Conservation (phyloP, 2,329 filamentous ascomycete species). For the Alternaria sp. region DNA sequence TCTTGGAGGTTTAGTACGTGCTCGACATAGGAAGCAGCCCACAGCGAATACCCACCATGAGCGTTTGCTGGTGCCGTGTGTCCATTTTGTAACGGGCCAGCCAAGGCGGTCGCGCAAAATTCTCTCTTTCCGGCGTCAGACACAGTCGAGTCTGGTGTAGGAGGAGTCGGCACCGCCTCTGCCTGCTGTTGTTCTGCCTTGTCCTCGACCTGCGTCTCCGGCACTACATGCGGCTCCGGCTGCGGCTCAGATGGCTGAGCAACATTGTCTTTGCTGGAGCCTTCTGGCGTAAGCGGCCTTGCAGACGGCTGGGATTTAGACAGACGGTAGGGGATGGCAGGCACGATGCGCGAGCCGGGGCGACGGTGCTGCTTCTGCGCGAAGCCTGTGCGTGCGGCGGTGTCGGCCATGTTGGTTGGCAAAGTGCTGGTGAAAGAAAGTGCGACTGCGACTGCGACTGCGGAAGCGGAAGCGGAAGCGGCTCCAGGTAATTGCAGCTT, state of each 20-base stretch:
- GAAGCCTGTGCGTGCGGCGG: slow-evolving; percentile 33
- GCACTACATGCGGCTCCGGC: slow-evolving; percentile 23
- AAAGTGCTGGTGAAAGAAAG: background rate
- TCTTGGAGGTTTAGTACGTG: slow-evolving; percentile 9
- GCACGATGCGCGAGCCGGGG: slow-evolving; percentile 47
- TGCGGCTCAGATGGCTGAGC: slow-evolving; percentile 23
- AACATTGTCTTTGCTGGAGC: slow-evolving; percentile 32
- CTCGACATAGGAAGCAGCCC: background rate
- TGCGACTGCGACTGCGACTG: background rate
- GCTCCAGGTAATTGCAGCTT: slow-evolving; percentile 54
- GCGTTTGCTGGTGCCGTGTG: slow-evolving; percentile 26
- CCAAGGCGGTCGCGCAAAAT: slow-evolving; percentile 18
- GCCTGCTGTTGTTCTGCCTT: slow-evolving; percentile 23
- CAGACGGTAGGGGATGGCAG: slow-evolving; percentile 50
- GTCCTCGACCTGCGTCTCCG: slow-evolving; percentile 25
- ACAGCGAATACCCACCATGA: slow-evolving; percentile 31
- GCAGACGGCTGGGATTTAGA: slow-evolving; percentile 37
- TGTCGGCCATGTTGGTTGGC: slow-evolving; percentile 29
- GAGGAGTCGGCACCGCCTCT: slow-evolving; percentile 28
- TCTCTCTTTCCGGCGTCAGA: slow-evolving; percentile 28
- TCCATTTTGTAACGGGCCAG: slow-evolving; percentile 26
- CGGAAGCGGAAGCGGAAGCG: slow-evolving; percentile 35
- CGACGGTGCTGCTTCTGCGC: slow-evolving; percentile 40
- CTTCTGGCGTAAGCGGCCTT: slow-evolving; percentile 42
- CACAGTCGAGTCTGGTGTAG: slow-evolving; percentile 42